Evolutionary conservation across 2,329 filamentous ascomycete species (phyloP).

Genomic region (Apiospora arundinis): DNA sequence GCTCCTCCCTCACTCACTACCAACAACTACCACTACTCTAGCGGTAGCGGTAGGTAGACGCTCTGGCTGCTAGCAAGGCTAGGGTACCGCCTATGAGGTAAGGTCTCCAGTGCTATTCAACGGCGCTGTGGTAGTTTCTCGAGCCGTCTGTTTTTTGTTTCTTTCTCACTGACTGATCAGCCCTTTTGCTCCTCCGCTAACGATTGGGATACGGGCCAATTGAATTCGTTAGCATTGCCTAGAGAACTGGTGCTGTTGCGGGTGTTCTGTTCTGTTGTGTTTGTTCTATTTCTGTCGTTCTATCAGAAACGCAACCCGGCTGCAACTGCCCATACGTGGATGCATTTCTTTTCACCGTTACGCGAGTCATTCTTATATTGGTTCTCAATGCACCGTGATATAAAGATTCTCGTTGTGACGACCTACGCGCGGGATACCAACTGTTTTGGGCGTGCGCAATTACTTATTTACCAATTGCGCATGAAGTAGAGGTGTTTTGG

Average conservation of each 20-base stretch:
- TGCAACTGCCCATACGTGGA: no score
- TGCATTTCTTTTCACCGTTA: no score
- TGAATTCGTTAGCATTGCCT: no score
- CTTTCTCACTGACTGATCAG: not conserved
- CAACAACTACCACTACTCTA: no score
- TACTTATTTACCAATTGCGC: not conserved
- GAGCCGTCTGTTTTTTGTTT: not conserved
- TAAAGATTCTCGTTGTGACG: not conserved
- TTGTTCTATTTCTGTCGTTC: no score
- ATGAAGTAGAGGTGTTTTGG: not conserved
- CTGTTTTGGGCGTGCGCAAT: not conserved
- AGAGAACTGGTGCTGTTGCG: no score
- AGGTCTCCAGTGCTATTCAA: not conserved
- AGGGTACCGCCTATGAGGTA: no score
- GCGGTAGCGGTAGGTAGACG: not conserved
- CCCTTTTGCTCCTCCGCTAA: not conserved
- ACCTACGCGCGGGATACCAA: not conserved
- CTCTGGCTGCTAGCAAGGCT: not conserved
- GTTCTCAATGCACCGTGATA: not conserved
- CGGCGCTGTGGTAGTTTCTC: not conserved
- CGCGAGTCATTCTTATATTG: not conserved
- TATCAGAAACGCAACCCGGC: no score
- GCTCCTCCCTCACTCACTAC: no score
- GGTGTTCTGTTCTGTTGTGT: no score
- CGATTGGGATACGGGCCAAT: not conserved